These are phyloP conservation scores for Wickerhamiella cacticola DNA, from an alignment of 805 yeast genomes.

Conservation along the genomic window DNA sequence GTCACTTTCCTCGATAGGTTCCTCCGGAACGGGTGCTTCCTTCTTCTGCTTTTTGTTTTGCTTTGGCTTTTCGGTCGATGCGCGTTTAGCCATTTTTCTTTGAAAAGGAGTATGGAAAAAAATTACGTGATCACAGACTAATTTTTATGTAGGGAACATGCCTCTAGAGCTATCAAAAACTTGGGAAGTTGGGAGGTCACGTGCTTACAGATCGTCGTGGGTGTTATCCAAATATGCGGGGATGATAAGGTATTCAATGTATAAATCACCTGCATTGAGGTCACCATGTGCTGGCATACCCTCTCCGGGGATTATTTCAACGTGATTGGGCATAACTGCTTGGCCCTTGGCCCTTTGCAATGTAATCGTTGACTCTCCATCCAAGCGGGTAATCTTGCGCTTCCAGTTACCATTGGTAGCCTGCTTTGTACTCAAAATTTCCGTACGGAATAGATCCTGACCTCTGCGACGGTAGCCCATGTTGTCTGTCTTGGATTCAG, in stretches of 20 bases:
- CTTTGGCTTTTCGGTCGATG: slow-evolving; percentile 22
- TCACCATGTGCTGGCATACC: slow-evolving; percentile 71
- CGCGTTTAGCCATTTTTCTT: slow-evolving; percentile 12
- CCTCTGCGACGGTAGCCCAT: slow-evolving; percentile 82
- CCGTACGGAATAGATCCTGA: slow-evolving; percentile 64
- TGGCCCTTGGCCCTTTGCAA: slow-evolving; percentile 42
- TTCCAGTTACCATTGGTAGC: slow-evolving; percentile 74
- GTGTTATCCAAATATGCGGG: slow-evolving; percentile 3
- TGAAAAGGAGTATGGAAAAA: not conserved
- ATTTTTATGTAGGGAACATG: not conserved
- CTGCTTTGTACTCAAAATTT: slow-evolving; percentile 58
- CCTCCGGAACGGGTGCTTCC: slow-evolving; percentile 17
- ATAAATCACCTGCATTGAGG: slow-evolving; percentile 38
- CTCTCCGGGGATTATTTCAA: slow-evolving; percentile 55
- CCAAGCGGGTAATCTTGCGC: slow-evolving; percentile 55
- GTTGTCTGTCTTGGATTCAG: slow-evolving; percentile 42
- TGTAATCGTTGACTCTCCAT: slow-evolving; percentile 39
- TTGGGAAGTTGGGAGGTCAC: not conserved
- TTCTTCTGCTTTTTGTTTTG: slow-evolving; percentile 24
- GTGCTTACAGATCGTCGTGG: slow-evolving; percentile 4
- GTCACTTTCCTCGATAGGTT: slow-evolving; percentile 3
- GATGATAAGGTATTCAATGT: slow-evolving; percentile 34
- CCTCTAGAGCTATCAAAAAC: not conserved
- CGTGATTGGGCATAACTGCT: slow-evolving; percentile 50
- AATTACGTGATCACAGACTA: not conserved